Evolutionary conservation across 495 filamentous ascomycete genomes (phyloP), one percentile per base, ranked within the genome.

Genomic region (Xylaria palmicola): DNA sequence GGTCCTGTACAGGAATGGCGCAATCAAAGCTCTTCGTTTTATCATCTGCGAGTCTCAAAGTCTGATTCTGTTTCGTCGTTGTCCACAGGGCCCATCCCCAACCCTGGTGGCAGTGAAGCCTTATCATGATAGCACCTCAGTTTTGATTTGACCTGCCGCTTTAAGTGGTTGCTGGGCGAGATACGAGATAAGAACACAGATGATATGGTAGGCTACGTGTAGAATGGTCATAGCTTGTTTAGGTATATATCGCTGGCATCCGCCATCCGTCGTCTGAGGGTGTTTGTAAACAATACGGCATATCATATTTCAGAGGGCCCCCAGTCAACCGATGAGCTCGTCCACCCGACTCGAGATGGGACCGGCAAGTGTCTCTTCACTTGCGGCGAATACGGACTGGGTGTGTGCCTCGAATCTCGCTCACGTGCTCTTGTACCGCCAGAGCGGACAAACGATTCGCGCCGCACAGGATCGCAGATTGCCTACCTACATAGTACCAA

Each of bases 51-150:
- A 41, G 20, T 34, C 32, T 30, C 34, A 8, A 34, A 6, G 27
- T 26, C 37, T 8, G 0, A 6, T 27, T 4, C 43, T 22, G 41
- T 20, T 15, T 37, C 15, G 15, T 39, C 54, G 2, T 29, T 13
- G 4, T 53, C 34, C 10, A 20, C 20, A n/a, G 37, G 34, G 19
- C 54, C n/a, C 20, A 47, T 57, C 29, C 37, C 29, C 29, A 19
- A 26, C 10, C 13, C 13, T 39, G 27, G 6, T 20, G 27, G 44
- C 27, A 39, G 17, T 24, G 20, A 39, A 39, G 30, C 55, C 22
- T 49, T 58, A 58, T 39, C 55, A 58, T n/a, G 43, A 58, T 58
- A 48, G 41, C 43, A 37, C 6, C 32, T 39, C n/a, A 34, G 30
- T 19, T 22, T 7, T 22, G 8, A 48, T 36, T 27, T 20, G 43